These are phyloP conservation scores for Citrus medica DNA, from an alignment of 345 rosid genomes.

Conservation along the genomic window DNA sequence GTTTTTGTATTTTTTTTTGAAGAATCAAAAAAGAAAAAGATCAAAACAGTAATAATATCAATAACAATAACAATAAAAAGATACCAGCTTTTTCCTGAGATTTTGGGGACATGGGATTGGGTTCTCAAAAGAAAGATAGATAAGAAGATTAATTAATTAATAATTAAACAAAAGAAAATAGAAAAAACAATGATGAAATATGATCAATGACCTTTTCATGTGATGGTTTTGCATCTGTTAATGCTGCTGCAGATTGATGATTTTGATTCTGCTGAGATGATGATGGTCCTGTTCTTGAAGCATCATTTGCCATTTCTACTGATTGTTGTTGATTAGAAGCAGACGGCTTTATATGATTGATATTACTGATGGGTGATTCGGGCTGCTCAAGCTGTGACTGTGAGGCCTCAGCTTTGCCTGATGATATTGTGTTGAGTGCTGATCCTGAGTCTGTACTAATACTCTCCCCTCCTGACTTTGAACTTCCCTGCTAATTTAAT, in stretches of 20 bases:
- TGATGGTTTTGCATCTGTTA: constrained; percentile 32
- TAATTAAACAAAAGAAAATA: neutral
- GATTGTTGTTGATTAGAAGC: neutral
- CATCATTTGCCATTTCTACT: constrained; percentile 44
- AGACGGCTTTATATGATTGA: neutral
- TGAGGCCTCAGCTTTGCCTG: constrained; percentile 62
- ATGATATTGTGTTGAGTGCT: constrained; percentile 62
- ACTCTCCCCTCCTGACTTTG: constrained; percentile 78
- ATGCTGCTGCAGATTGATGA: constrained; percentile 35
- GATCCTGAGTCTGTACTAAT: constrained; percentile 74
- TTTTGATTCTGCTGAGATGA: constrained; percentile 38
- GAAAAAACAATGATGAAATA: no score
- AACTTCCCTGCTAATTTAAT: constrained; percentile 58
- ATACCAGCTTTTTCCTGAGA: constrained; percentile 37
- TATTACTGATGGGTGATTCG: constrained; percentile 71
- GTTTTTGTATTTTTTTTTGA: constrained; percentile 27
- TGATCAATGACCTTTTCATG: constrained; percentile 66
- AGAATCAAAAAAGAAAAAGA: constrained; percentile 22
- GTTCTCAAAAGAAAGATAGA: neutral
- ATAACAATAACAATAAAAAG: constrained; percentile 7
- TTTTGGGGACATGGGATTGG: constrained; percentile 30
- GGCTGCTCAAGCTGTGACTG: constrained; percentile 43
- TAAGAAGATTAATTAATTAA: constrained; percentile 6
- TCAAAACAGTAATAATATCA: constrained; percentile 30
- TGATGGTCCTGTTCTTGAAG: constrained; percentile 47